Evolutionary conservation across 139 green algal genomes (phyloP).

Genomic region (Coelastrella sp.): DNA sequence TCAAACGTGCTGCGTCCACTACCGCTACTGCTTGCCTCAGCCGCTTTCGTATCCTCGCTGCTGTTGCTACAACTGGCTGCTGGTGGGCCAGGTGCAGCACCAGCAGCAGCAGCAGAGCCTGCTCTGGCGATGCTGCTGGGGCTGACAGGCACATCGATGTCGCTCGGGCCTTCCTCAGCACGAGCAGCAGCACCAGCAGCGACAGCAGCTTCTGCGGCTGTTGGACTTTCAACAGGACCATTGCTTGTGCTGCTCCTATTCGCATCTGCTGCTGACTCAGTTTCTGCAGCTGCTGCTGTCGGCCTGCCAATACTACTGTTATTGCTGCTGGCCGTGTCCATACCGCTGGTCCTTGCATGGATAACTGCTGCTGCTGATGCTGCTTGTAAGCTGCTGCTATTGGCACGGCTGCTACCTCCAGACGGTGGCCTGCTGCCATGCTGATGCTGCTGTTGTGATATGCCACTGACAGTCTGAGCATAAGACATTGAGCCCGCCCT

Average conservation of each 20-base stretch:
- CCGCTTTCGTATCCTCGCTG: no score
- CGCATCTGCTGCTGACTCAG: slow-evolving; percentile 31
- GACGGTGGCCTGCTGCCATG: not conserved
- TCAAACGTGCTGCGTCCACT: no score
- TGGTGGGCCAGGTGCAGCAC: not conserved
- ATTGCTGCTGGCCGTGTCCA: not conserved
- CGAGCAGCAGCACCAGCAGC: not conserved
- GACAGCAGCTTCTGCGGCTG: slow-evolving; percentile 4
- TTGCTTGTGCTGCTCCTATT: slow-evolving; percentile 23
- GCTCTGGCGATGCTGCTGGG: not conserved
- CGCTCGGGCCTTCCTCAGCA: not conserved
- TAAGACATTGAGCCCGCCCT: not conserved
- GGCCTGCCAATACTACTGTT: not conserved
- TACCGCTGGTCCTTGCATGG: not conserved
- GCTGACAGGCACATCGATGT: not conserved
- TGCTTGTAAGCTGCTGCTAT: not conserved
- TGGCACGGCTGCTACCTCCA: not conserved
- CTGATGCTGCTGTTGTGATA: not conserved
- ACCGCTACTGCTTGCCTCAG: not conserved
- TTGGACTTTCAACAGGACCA: not conserved
- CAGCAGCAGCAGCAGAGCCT: slow-evolving; percentile 5
- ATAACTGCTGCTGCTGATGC: not conserved
- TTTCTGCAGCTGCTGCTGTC: not conserved
- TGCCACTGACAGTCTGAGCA: slow-evolving; percentile 17
- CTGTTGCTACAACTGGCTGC: slow-evolving; percentile 31